Evolutionary conservation across 805 yeast genomes (phyloP), one percentile per base, ranked within the genome.

Genomic region (Hanseniaspora vineae): DNA sequence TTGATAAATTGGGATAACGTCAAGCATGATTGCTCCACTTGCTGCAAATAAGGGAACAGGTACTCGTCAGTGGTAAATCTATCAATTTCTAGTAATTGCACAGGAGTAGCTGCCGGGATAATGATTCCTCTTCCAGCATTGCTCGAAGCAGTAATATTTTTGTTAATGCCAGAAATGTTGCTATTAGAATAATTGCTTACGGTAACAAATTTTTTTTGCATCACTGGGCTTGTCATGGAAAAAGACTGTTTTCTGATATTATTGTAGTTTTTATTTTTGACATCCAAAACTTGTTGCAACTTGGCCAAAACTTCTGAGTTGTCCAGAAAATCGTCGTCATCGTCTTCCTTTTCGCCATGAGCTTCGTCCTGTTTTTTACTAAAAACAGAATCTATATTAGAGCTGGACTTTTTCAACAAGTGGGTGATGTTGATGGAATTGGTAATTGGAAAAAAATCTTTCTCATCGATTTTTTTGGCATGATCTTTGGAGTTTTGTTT

Each of bases 1-100:
- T 81, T 68, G 1, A 83, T 72, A 46, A 83, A 65, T 35, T 68
- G 72, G 1, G 84, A 73, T 29, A 87, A 66, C 44, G 84, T 81
- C 32, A 80, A 66, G 4, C 86, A 86, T 35, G 85, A 78, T 46
- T 77, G 77, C 60, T 87, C 96, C 14, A 74, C 65, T 50, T 80
- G 58, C 3, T 70, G 58, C 2, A 66, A 58, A 6, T 69, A 62
- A 1, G 76, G 56, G 13, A 78, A 62, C 3, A 78, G 72, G 51
- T 73, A 81, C 45, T 72, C 74, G 13, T 77, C 81, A 3, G 67
- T 57, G 11, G 80, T 59, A 6, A 78, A 59, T 40, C 83, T 69
- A 60, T 86, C 90, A 44, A 87, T 75, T 52, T 86, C 95, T 8
- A 81, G 66, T 48, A 87, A 64, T 61, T 89, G 95, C 3, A 85